Conservation (phyloP, 2,329 filamentous ascomycete species). For the Fusarium sp. region DNA sequence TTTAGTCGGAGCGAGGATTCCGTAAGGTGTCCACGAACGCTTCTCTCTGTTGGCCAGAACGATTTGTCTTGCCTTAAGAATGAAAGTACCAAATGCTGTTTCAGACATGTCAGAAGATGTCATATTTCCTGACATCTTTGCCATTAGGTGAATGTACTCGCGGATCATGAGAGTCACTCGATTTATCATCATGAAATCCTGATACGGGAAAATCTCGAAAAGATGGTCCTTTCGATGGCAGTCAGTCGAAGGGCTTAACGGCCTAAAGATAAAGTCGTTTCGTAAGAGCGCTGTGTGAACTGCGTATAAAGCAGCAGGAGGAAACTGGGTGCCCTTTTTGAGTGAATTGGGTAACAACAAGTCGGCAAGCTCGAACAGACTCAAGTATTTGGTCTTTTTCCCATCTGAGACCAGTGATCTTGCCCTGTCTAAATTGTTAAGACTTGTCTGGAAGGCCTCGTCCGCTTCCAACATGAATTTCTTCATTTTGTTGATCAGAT, state of each 20-base stretch:
- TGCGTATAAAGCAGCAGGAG: slow-evolving; percentile 68
- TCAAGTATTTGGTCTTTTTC: slow-evolving; percentile 55
- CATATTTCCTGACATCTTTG: slow-evolving; percentile 26
- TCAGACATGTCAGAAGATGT: slow-evolving; percentile 24
- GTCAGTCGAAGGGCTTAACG: slow-evolving; percentile 58
- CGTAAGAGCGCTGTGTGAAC: slow-evolving; percentile 71
- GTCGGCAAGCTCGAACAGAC: slow-evolving; percentile 61
- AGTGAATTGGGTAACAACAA: slow-evolving; percentile 51
- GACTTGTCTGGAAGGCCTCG: slow-evolving; percentile 57
- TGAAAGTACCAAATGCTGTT: slow-evolving; percentile 54
- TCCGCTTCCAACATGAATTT: slow-evolving; percentile 56
- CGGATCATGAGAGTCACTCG: slow-evolving; percentile 48
- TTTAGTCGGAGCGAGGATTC: slow-evolving; percentile 51
- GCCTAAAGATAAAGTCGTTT: slow-evolving; percentile 68
- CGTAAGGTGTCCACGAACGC: slow-evolving; percentile 60
- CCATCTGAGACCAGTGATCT: slow-evolving; percentile 52
- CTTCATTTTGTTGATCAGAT: slow-evolving; percentile 58
- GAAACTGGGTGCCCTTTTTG: slow-evolving; percentile 51
- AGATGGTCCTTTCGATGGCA: slow-evolving; percentile 61
- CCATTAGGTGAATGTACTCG: slow-evolving; percentile 41
- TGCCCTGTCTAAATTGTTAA: slow-evolving; percentile 58
- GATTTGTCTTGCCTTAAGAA: slow-evolving; percentile 57
- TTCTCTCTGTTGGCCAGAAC: slow-evolving; percentile 62
- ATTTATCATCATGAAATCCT: slow-evolving; percentile 43
- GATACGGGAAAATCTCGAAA: slow-evolving; percentile 64